Percentiles rank a stretch among this genome's conserved stretches.
Conservation (phyloP, 352 stramenopile genomes). For the Globisporangium parvum region DNA sequence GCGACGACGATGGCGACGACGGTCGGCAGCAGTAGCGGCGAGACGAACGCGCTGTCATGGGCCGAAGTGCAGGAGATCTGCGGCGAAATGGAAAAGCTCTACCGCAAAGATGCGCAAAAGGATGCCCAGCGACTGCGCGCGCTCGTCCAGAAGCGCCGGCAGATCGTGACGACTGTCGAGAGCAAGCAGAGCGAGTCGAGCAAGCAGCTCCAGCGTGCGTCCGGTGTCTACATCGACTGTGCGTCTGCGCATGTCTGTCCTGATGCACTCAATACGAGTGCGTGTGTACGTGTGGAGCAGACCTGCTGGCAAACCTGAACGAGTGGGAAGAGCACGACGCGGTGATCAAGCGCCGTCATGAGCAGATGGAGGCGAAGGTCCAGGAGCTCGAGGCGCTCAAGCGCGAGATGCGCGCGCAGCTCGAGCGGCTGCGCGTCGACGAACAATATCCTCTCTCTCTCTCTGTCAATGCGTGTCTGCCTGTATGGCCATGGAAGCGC, state of each 20-base stretch:
- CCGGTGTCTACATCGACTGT: neutral
- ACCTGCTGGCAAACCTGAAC: slow-evolving; percentile 49
- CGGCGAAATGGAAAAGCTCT: slow-evolving; percentile 55
- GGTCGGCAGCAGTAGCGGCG: neutral
- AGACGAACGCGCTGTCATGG: slow-evolving; percentile 35
- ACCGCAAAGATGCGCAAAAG: slow-evolving; percentile 49
- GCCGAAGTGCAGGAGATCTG: slow-evolving; percentile 65
- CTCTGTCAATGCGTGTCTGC: slow-evolving; percentile 3
- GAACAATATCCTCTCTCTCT: slow-evolving; percentile 50
- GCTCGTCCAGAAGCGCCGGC: slow-evolving; percentile 52
- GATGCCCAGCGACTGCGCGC: slow-evolving; percentile 48
- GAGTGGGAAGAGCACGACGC: slow-evolving; percentile 62
- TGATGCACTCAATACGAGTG: neutral
- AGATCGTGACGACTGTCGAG: slow-evolving; percentile 43
- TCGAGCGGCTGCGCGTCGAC: slow-evolving; percentile 61
- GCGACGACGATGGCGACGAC: too few relatives aligned
- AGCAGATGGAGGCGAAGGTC: slow-evolving; percentile 44
- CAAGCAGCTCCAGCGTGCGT: slow-evolving; percentile 51
- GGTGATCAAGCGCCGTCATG: slow-evolving; percentile 33
- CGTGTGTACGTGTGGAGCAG: slow-evolving; percentile 11
- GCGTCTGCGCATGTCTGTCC: neutral
- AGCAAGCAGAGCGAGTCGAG: slow-evolving; percentile 38
- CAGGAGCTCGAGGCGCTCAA: slow-evolving; percentile 64
- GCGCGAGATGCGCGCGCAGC: slow-evolving; percentile 53
- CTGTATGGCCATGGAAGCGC: neutral